A percentile compares a stretch with the other conserved stretches of the same genome.
These are phyloP conservation scores for Trametes meyenii DNA, from an alignment of 768 basidiomycete species.

Conservation along the genomic window DNA sequence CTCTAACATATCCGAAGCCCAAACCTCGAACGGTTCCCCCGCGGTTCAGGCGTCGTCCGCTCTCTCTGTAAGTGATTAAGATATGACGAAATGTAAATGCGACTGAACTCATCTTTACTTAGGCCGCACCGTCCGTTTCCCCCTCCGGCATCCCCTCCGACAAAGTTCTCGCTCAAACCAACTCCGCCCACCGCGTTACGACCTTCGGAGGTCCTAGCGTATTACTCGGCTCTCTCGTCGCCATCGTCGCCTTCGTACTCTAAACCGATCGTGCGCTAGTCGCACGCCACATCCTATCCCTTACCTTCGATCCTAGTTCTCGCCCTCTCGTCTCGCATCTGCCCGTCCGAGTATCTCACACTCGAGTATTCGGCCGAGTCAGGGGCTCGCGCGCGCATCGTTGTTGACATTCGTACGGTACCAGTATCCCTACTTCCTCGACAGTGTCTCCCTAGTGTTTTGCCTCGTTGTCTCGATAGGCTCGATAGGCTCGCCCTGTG, in stretches of 20 bases:
- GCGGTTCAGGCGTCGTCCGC: too few relatives aligned
- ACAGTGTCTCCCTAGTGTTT: not conserved
- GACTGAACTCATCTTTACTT: too few relatives aligned
- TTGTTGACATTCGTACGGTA: conserved; percentile 4
- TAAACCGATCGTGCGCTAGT: conserved; percentile 12
- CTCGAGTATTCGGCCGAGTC: not conserved
- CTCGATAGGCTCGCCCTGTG: too few relatives aligned
- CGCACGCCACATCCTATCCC: not conserved
- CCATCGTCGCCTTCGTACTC: conserved; percentile 2
- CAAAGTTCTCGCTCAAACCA: conserved; percentile 2
- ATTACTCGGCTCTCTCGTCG: conserved; percentile 11
- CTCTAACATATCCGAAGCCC: not conserved
- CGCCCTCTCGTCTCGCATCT: not conserved
- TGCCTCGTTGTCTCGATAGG: conserved; percentile 1
- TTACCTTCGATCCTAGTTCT: not conserved
- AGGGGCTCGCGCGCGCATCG: not conserved
- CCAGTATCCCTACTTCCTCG: not conserved
- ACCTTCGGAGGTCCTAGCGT: conserved; percentile 1
- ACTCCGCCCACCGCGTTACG: not conserved
- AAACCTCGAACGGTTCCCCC: too few relatives aligned
- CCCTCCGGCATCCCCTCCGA: not conserved
- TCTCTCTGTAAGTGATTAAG: too few relatives aligned
- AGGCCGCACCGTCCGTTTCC: not conserved
- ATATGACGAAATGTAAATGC: too few relatives aligned
- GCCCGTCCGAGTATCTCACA: too few relatives aligned